A percentile compares a stretch with the other conserved stretches of the same genome.
Evolutionary conservation across 1,284 basidiomycete species (phyloP).

Genomic region (Volvariella volvacea): DNA sequence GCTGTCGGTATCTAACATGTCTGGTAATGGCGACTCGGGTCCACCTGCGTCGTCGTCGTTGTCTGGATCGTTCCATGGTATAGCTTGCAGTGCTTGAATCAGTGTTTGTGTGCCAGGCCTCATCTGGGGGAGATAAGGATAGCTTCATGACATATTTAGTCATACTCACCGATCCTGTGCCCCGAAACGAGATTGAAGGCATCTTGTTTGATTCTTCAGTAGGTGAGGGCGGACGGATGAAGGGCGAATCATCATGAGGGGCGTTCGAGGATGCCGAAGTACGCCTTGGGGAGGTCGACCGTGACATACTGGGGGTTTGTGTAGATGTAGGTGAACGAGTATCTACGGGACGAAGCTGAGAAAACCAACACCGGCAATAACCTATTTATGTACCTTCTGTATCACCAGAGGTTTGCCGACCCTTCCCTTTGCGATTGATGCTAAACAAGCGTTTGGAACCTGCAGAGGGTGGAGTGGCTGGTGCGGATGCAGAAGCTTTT

Average conservation of each 20-base stretch:
- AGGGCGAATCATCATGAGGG: constrained; percentile 62
- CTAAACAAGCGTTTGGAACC: constrained; percentile 48
- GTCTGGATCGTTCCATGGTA: constrained; percentile 68
- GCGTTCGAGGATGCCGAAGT: constrained; percentile 12
- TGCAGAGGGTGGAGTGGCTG: constrained; percentile 21
- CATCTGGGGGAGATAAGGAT: constrained; percentile 42
- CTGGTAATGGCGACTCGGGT: too few relatives aligned
- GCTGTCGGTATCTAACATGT: too few relatives aligned
- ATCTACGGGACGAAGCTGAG: constrained; percentile 1
- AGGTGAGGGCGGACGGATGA: constrained; percentile 69
- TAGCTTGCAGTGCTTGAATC: constrained; percentile 77
- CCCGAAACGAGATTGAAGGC: constrained; percentile 46
- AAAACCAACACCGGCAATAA: constrained; percentile 8
- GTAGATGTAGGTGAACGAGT: constrained; percentile 4
- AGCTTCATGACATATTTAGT: constrained; percentile 10
- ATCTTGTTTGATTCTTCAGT: constrained; percentile 29
- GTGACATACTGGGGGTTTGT: constrained; percentile 18
- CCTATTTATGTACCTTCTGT: constrained; percentile 20
- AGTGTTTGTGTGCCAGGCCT: constrained; percentile 78
- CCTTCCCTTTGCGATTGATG: constrained; percentile 46
- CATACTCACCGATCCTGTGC: constrained; percentile 57
- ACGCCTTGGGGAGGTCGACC: constrained; percentile 15
- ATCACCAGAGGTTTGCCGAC: constrained; percentile 31
- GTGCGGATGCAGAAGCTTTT: constrained; percentile 26
- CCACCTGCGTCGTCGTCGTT: constrained; percentile 47